Conservation (phyloP, 1,284 basidiomycete species). For the Pulchroboletus neoregius region DNA sequence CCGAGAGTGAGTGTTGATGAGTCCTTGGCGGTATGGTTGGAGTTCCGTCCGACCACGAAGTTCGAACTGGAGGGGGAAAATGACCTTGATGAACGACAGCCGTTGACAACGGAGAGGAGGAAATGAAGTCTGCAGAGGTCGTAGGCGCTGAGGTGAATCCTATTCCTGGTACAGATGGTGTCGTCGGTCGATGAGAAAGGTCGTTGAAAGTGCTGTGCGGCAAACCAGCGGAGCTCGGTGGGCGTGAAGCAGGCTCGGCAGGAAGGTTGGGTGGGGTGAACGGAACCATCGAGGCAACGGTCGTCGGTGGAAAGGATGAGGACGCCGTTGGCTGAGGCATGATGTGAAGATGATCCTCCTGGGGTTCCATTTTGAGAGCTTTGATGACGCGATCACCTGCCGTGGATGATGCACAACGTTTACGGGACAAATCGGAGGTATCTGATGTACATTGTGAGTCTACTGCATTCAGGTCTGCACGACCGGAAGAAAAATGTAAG, state of each 20-base stretch:
- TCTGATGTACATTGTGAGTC: slow-evolving; percentile 26
- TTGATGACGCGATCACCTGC: slow-evolving; percentile 59
- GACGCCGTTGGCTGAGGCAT: slow-evolving; percentile 29
- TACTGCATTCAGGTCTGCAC: slow-evolving; percentile 16
- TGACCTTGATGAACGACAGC: slow-evolving; percentile 20
- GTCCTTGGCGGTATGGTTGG: slow-evolving; percentile 27
- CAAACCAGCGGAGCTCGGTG: slow-evolving; percentile 40
- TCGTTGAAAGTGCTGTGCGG: slow-evolving; percentile 26
- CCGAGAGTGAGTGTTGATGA: slow-evolving; percentile 37
- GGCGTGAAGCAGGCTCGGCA: slow-evolving; percentile 39
- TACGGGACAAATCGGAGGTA: slow-evolving; percentile 43
- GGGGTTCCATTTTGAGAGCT: slow-evolving; percentile 63
- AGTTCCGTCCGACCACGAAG: slow-evolving; percentile 32
- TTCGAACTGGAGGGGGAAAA: slow-evolving; percentile 25
- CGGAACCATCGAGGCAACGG: slow-evolving; percentile 18
- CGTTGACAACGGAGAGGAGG: slow-evolving; percentile 22
- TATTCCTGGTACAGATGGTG: slow-evolving; percentile 22
- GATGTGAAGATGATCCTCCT: slow-evolving; percentile 45
- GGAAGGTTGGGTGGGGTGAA: slow-evolving; percentile 32
- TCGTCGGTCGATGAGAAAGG: slow-evolving; percentile 25
- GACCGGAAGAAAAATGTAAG: slow-evolving; percentile 20
- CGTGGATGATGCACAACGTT: slow-evolving; percentile 64
- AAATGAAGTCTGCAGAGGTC: slow-evolving; percentile 26
- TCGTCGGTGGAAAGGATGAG: slow-evolving; percentile 28
- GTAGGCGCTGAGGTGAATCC: slow-evolving; percentile 23